Conservation (phyloP, 257 asterid genomes). For the Avicennia marina region DNA sequence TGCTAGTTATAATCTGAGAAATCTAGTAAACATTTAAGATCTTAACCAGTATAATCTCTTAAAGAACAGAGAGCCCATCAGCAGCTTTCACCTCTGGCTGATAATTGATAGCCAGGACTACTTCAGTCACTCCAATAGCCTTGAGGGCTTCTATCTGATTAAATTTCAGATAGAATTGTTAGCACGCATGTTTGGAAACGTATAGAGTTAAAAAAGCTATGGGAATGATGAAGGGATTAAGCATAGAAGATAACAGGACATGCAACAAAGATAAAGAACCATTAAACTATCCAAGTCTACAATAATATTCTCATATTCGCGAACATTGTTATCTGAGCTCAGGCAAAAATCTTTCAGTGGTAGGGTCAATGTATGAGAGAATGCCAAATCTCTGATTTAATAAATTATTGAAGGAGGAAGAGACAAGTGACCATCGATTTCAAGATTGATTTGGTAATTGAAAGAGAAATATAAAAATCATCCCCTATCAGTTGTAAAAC, state of each 20-base stretch:
- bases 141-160: conserved; percentile 87
- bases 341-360: background rate
- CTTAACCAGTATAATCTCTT: background rate
- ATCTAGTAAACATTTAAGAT: background rate
- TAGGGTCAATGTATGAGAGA: background rate
- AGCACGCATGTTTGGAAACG: conserved; percentile 15
- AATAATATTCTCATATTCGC: background rate
- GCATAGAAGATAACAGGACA: background rate
- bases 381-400: too few species aligned
- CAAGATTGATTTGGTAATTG: background rate
- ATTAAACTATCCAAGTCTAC: background rate
- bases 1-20: conserved; percentile 6
- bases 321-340: background rate
- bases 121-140: conserved; percentile 91
- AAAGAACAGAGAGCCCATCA: conserved; percentile 3
- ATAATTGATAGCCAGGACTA: conserved; percentile 89
- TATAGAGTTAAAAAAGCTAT: background rate
- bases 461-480: background rate
- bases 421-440: background rate
- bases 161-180: conserved; percentile 8
- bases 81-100: conserved; percentile 76
- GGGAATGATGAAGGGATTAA: background rate
- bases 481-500: too few species aligned
- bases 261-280: background rate
- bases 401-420: background rate